Percentiles rank a stretch among this genome's conserved stretches.
Evolutionary conservation across 2,329 filamentous ascomycete species (phyloP).

Genomic region (Metarhizium anisopliae): DNA sequence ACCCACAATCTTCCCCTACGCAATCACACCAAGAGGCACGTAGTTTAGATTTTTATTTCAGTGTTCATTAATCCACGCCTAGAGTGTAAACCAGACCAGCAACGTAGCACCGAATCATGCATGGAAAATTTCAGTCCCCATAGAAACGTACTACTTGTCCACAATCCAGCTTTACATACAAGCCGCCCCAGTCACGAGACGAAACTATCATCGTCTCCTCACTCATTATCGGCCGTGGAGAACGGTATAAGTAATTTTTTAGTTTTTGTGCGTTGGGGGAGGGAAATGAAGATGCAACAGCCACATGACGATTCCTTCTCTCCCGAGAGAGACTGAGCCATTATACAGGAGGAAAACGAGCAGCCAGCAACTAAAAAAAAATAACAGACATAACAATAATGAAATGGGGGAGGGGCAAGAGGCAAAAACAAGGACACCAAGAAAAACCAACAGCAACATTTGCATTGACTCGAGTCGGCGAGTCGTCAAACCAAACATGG

Average conservation of each 20-base stretch:
- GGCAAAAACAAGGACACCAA: slow-evolving; percentile 6
- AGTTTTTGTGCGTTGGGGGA: neutral
- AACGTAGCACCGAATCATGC: neutral
- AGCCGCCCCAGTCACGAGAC: neutral
- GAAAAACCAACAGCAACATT: slow-evolving; percentile 16
- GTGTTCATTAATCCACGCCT: slow-evolving; percentile 5
- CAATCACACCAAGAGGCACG: neutral
- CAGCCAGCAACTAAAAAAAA: neutral
- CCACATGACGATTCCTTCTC: slow-evolving; percentile 3
- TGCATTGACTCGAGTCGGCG: slow-evolving; percentile 18
- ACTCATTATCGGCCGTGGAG: neutral
- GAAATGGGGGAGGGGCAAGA: slow-evolving; percentile 7
- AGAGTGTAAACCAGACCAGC: neutral
- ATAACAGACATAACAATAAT: slow-evolving; percentile 5
- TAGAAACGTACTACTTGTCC: neutral
- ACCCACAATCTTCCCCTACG: neutral
- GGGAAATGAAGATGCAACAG: neutral
- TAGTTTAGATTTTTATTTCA: slow-evolving; percentile 1
- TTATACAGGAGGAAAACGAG: slow-evolving; percentile 1
- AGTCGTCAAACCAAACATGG: slow-evolving; percentile 8
- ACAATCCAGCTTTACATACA: neutral
- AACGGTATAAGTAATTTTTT: slow-evolving; percentile 1
- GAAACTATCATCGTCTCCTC: neutral
- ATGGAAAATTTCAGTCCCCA: neutral
- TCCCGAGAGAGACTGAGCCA: slow-evolving; percentile 9